Conservation (phyloP, 75 land plant genomes). For the Gnetum montanum region DNA sequence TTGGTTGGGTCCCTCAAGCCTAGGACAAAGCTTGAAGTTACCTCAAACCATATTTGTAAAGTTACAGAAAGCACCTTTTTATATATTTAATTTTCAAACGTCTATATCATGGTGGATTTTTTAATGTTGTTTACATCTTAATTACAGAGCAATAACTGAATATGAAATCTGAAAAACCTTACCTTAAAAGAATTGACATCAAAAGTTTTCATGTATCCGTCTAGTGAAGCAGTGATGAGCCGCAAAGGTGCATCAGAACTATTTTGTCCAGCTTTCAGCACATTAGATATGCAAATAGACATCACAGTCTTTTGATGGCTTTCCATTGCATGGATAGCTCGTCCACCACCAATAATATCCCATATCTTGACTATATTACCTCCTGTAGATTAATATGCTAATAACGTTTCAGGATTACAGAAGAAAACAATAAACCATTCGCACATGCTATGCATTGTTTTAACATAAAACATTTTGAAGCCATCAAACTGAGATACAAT, state of each 20-base stretch:
- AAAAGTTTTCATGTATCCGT: conserved; percentile 86
- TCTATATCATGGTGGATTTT: no score
- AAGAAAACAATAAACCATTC: no score
- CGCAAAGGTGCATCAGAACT: conserved; percentile 24
- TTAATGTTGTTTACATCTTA: no score
- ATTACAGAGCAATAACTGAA: no score
- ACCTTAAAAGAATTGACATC: conserved; percentile 49
- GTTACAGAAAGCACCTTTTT: no score
- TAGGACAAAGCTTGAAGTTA: no score
- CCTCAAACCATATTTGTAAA: no score
- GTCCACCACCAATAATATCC: conserved; percentile 94
- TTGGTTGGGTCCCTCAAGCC: no score
- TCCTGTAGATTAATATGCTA: conserved; percentile 29
- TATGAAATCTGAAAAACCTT: neutral
- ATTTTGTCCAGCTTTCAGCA: conserved; percentile 14
- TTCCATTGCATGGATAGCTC: conserved; percentile 49
- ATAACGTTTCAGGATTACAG: no score
- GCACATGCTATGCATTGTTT: no score
- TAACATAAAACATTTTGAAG: neutral
- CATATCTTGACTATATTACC: conserved; percentile 84
- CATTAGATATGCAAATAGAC: conserved; percentile 40
- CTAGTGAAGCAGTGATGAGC: conserved; percentile 72
- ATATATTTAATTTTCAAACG: no score
- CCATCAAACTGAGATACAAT: neutral
- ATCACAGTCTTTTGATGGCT: conserved; percentile 93